phyloP scores from a whole-genome alignment of 495 filamentous ascomycete genomes.

The Bacidia gigantensis region DNA sequence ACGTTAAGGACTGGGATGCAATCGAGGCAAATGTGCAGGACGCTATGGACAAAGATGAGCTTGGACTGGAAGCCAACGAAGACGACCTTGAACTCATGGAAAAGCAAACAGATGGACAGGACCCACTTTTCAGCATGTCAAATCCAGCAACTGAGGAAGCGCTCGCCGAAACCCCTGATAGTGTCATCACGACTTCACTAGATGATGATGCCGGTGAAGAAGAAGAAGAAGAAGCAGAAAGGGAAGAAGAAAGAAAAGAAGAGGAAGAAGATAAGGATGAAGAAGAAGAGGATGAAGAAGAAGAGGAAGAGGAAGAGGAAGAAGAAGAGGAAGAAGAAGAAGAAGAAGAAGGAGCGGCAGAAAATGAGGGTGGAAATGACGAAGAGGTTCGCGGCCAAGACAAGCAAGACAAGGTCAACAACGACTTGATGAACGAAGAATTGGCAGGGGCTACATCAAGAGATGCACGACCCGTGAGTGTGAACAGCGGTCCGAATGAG shows the following conservation, averaged over 20 bases:
- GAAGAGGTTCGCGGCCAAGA: slow-evolving; percentile 15
- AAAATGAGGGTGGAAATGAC: slow-evolving; percentile 18
- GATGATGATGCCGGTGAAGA: slow-evolving; percentile 11
- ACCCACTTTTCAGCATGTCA: not conserved
- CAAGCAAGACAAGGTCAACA: slow-evolving; percentile 16
- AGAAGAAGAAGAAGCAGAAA: slow-evolving; percentile 7
- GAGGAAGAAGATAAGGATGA: slow-evolving; percentile 18
- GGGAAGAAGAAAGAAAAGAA: slow-evolving; percentile 8
- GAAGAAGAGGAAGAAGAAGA: slow-evolving; percentile 16
- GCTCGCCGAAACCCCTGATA: slow-evolving; percentile 7
- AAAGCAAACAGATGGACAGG: not conserved
- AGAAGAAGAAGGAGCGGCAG: slow-evolving; percentile 14
- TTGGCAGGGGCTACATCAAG: slow-evolving; percentile 14
- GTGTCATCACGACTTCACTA: slow-evolving; percentile 10
- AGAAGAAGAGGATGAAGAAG: slow-evolving; percentile 13
- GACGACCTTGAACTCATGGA: too few relatives aligned
- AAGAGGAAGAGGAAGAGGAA: slow-evolving; percentile 16
- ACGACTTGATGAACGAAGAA: slow-evolving; percentile 12
- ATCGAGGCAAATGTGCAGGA: slow-evolving; percentile 40
- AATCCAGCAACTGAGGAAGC: slow-evolving; percentile 9
- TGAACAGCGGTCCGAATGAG: too few relatives aligned
- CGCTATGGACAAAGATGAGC: slow-evolving; percentile 39
- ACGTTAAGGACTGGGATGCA: slow-evolving; percentile 34
- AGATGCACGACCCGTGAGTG: too few relatives aligned
- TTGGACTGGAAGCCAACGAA: slow-evolving; percentile 29